Percentiles rank a stretch among this genome's conserved stretches.
Evolutionary conservation across 2,329 filamentous ascomycete species (phyloP).

Genomic region (Fusarium anthophilum): DNA sequence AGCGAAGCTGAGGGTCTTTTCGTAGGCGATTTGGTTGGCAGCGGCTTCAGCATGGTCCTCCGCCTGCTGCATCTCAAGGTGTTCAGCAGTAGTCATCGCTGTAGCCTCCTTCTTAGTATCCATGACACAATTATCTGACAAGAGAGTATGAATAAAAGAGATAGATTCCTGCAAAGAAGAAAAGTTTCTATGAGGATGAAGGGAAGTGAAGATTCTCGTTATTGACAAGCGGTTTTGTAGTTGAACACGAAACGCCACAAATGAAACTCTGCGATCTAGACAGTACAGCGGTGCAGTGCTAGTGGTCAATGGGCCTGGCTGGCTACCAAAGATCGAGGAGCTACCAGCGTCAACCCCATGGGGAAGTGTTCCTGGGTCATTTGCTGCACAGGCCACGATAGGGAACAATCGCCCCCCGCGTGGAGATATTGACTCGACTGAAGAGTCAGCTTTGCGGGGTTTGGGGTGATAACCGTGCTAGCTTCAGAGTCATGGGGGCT

Average conservation of each 20-base stretch:
- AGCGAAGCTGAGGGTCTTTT: conserved; percentile 2
- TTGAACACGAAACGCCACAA: neutral
- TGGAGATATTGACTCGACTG: neutral
- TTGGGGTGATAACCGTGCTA: neutral
- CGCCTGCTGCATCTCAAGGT: neutral
- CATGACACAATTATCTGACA: neutral
- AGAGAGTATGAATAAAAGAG: neutral
- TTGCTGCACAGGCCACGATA: neutral
- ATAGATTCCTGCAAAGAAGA: neutral
- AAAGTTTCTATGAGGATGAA: neutral
- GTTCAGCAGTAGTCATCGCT: neutral
- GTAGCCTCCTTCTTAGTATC: neutral
- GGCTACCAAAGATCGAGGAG: neutral
- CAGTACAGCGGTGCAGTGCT: neutral
- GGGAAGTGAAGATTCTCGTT: neutral
- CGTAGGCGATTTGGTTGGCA: neutral
- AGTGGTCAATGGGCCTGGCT: neutral
- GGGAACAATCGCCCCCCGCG: too few species aligned
- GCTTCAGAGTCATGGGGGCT: neutral
- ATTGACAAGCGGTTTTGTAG: neutral
- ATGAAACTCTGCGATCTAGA: neutral
- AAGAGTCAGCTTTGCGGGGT: neutral
- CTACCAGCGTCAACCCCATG: neutral
- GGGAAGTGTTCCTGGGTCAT: neutral
- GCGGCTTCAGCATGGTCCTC: neutral